Percentiles rank a stretch among this genome's conserved stretches.
phyloP scores from a whole-genome alignment of 1,284 basidiomycete species.

The Dichomitus squalens region DNA sequence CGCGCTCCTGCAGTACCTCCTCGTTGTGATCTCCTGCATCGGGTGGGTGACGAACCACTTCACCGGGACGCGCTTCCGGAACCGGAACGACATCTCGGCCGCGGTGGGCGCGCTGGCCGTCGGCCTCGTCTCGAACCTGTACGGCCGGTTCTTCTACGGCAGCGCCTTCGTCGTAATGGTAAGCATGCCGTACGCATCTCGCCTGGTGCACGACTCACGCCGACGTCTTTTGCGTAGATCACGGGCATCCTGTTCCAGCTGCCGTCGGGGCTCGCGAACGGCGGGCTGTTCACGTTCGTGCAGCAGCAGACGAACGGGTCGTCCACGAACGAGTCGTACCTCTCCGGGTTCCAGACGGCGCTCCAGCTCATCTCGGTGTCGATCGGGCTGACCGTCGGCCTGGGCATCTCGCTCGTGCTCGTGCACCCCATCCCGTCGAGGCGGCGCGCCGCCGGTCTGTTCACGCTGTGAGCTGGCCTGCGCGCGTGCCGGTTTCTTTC shows the following conservation, averaged over 20 bases:
- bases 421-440: constrained; percentile 62
- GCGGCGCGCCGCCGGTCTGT: constrained; percentile 58
- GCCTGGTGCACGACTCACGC: background rate
- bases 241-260: constrained; percentile 88
- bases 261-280: constrained; percentile 83
- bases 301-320: constrained; percentile 51
- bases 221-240: constrained; percentile 43
- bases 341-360: constrained; percentile 69
- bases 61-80: constrained; percentile 62
- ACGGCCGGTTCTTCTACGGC: constrained; percentile 78
- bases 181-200: constrained; percentile 18
- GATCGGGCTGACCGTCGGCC: constrained; percentile 73
- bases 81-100: constrained; percentile 74
- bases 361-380: constrained; percentile 65
- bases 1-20: constrained; percentile 47
- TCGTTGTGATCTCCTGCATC: constrained; percentile 69
- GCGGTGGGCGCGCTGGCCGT: constrained; percentile 84
- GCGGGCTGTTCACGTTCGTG: constrained; percentile 81
- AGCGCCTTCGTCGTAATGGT: constrained; percentile 83
- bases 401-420: constrained; percentile 61
- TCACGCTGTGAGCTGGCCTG: constrained; percentile 47
- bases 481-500: background rate
- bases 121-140: constrained; percentile 82
- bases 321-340: constrained; percentile 52
- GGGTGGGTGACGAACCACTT: constrained; percentile 86